Base-by-base conservation (phyloP, 2,329 filamentous ascomycete genomes). In the Endoconidiophora polonica region DNA sequence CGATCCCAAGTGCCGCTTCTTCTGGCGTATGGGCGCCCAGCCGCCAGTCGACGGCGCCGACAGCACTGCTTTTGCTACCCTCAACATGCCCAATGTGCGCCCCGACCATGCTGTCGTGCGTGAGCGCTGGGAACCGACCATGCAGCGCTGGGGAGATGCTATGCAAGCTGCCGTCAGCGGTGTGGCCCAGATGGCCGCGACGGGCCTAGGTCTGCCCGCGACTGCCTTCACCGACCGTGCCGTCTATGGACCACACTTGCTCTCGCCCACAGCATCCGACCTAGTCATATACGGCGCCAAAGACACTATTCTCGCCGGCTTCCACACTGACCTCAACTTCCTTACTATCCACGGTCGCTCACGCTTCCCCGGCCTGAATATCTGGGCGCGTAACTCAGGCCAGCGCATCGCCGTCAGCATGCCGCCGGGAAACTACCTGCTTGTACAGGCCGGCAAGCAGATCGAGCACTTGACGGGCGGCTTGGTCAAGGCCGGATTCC, bases 261-360 rank as follows among this genome's bases (percentile, higher is more conserved):
- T 79, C 14, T 75, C 75, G 1, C 75, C 75, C 0, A 79, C 75
- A 1, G 73, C 75, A 1, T 77, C 74, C 0, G 72, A 79, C 58
- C 68, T 79, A 10, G 49, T 55, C 10, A 73, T 69, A 52, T 75
- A 77, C 63, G 72, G 71, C 44, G 44, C 60, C 2, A 63, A 66
- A 46, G 68, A 77, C 63, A 78, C 73, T 46, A 77, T 79, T 57
- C 69, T 79, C 14, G 75, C 75, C 14, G 75, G 75, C 38, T 79
- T 79, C 65, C 75, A 79, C 61, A 78, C 75, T 1, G 75, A 79
- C 58, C 72, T 79, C 52, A 79, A 79, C 67, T 79, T 78, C 60
- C 67, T 79, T 48, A 79, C 75, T 55, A 79, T 79, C 62, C 75
- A 79, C 64, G 75, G 75, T 51, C 75, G 75, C 56, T 76, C 72